Conservation (phyloP, 2,329 filamentous ascomycete genomes). For the Stachybotrys echinatus region DNA sequence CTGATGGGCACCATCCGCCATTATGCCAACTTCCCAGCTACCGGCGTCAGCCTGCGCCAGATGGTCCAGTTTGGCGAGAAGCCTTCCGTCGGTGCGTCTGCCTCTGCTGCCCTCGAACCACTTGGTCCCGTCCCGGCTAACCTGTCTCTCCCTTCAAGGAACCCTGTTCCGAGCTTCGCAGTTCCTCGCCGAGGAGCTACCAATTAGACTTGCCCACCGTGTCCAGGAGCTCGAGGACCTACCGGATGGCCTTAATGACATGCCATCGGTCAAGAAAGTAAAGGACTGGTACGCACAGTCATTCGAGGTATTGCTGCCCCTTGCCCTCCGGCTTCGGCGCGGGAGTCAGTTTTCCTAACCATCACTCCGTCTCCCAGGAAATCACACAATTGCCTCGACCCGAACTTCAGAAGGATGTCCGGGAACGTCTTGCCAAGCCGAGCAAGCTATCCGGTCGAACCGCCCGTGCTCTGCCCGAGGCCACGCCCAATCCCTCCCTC, state of each 20-base stretch:
- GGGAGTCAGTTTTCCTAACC: neutral
- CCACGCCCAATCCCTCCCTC: conserved; percentile 86
- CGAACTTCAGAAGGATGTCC: conserved; percentile 67
- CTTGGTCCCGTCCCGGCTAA: conserved; percentile 51
- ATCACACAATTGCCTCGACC: conserved; percentile 84
- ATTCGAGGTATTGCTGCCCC: conserved; percentile 67
- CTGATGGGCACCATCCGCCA: conserved; percentile 97
- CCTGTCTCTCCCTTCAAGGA: conserved; percentile 61
- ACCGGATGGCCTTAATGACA: conserved; percentile 93
- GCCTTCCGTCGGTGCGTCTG: conserved; percentile 76
- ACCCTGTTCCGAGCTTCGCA: conserved; percentile 96
- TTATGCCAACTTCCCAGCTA: conserved; percentile 95
- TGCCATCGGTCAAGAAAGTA: conserved; percentile 93
- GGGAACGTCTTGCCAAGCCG: conserved; percentile 71
- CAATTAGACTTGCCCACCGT: conserved; percentile 91
- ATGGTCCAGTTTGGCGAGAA: conserved; percentile 99
- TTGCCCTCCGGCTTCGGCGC: conserved; percentile 3
- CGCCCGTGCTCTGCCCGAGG: conserved; percentile 68
- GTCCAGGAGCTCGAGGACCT: conserved; percentile 90
- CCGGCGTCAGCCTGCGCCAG: conserved; percentile 90
- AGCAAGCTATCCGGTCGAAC: conserved; percentile 49
- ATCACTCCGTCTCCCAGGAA: conserved; percentile 53
- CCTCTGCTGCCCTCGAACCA: conserved; percentile 42
- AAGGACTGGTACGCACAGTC: conserved; percentile 99
- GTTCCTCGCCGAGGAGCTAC: conserved; percentile 96